These are phyloP conservation scores for Hypoxylon rubiginosum DNA, from an alignment of 2,329 filamentous ascomycete genomes.

Conservation along the genomic window DNA sequence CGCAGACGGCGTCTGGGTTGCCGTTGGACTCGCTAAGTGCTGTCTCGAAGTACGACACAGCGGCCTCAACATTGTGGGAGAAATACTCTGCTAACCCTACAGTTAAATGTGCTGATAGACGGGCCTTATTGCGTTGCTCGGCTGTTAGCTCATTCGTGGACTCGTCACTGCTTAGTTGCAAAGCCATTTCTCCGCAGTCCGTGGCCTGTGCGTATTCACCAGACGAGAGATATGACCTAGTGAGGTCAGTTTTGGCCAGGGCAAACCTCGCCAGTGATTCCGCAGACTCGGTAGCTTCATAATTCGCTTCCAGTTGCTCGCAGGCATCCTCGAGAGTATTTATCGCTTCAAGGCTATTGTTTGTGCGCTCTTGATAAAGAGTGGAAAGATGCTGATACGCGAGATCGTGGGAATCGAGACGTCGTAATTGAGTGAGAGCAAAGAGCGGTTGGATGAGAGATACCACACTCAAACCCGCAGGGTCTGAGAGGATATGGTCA, in stretches of 20 bases:
- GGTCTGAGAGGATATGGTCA: constrained; percentile 77
- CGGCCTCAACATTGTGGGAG: constrained; percentile 72
- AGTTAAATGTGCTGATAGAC: constrained; percentile 87
- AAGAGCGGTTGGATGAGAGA: constrained; percentile 89
- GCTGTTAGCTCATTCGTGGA: constrained; percentile 74
- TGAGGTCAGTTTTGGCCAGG: constrained; percentile 87
- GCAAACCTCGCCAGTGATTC: constrained; percentile 81
- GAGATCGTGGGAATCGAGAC: constrained; percentile 77
- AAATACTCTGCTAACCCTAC: constrained; percentile 87
- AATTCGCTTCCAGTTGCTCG: constrained; percentile 79
- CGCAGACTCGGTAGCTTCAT: constrained; percentile 84
- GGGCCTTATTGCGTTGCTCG: constrained; percentile 76
- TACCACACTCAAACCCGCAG: constrained; percentile 64
- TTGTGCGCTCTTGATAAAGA: constrained; percentile 84
- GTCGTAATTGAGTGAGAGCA: constrained; percentile 83
- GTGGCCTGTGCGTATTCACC: constrained; percentile 76
- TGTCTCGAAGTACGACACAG: constrained; percentile 83
- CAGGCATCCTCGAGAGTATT: constrained; percentile 76
- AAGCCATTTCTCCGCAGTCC: constrained; percentile 83
- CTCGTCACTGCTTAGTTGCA: constrained; percentile 82
- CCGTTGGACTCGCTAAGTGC: constrained; percentile 82
- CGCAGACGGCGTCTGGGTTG: constrained; percentile 86
- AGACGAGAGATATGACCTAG: constrained; percentile 82
- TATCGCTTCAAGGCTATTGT: constrained; percentile 75
- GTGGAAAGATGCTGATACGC: constrained; percentile 82